These are phyloP conservation scores for Skeletonema costatum DNA, from an alignment of 108 stramenopile genomes.

Conservation along the genomic window DNA sequence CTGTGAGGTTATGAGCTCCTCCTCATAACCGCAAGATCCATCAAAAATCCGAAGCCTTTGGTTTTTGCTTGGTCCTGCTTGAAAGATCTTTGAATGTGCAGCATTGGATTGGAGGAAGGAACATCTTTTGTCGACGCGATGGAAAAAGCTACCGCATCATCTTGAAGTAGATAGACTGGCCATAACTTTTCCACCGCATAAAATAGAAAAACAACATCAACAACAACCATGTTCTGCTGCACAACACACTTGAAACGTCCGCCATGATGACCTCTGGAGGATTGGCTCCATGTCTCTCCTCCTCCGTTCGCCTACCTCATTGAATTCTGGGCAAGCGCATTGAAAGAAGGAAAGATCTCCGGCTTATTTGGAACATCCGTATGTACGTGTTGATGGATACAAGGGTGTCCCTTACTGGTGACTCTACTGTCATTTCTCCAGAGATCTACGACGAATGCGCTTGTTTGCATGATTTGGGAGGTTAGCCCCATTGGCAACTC, in stretches of 20 bases:
- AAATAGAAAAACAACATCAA: background rate
- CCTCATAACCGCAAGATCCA: background rate
- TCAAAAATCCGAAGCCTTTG: background rate
- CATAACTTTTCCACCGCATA: background rate
- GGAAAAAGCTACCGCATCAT: background rate
- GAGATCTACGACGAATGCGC: constrained; percentile 57
- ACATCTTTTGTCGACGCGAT: too few species aligned
- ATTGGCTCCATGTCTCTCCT: constrained; percentile 88
- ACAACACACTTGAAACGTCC: constrained; percentile 79
- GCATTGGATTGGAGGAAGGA: background rate
- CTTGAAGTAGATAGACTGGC: background rate
- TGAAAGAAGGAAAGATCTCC: constrained; percentile 69
- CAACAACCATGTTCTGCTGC: constrained; percentile 13
- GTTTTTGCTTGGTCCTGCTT: too few species aligned
- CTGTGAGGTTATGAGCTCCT: background rate
- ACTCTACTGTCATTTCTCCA: constrained; percentile 76
- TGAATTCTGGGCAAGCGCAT: constrained; percentile 75
- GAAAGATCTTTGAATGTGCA: background rate
- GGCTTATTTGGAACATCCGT: constrained; percentile 80
- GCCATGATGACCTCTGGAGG: constrained; percentile 93
- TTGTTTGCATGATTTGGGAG: constrained; percentile 78
- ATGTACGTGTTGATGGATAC: constrained; percentile 90
- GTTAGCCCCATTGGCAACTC: constrained; percentile 90
- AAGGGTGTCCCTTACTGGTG: constrained; percentile 84
- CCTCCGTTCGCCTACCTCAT: constrained; percentile 77